Evolutionary conservation across 2,329 filamentous ascomycete species (phyloP), one percentile per base, ranked within the genome.

Genomic region (Alternaria brassicicola): DNA sequence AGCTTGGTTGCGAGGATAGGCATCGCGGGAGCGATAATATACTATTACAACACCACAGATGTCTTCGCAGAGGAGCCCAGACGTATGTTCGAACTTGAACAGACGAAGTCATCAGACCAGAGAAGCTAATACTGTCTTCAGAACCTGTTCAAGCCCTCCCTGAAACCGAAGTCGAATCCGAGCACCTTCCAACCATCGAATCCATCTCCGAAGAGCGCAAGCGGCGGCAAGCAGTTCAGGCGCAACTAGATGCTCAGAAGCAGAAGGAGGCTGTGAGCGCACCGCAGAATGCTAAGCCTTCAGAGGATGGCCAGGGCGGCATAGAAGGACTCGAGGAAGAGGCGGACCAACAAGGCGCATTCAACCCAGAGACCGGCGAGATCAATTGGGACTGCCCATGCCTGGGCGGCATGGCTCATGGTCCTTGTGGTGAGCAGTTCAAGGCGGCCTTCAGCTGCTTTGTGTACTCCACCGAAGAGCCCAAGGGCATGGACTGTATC

Each of bases 301-400:
- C 47, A 46, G 55, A 28, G 17, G 53, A 52, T 36, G 56, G 25
- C 25, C 62, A 66, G 26, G 78, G 75, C 47, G 74, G 79, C 6
- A 79, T 86, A 31, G 82, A 83, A 65, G 85, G 81, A 17, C 80
- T 95, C 13, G 90, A 97, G 77, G 87, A 92, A 59, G 93, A 97
- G 78, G 93, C 92, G 6, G 86, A 82, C 61, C 88, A 94, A 75
- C 88, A 98, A 79, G 95, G 92, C 55, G 95, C 95, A 1, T 99
- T 98, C 82, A 96, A 99, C 79, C 93, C 93, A 3, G 95, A 98
- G 82, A 99, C 95, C 9, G 95, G 95, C 68, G 95, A 99, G 85
- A 99, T 99, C 81, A 99, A 99, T 84, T 99, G 95, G 95, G 95
- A 98, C 77, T 99, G 95, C 79, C 95, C 95, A 15, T 99, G 95